Base-by-base conservation (phyloP, 176 grass and related monocot genomes). In the Carex parvula region DNA sequence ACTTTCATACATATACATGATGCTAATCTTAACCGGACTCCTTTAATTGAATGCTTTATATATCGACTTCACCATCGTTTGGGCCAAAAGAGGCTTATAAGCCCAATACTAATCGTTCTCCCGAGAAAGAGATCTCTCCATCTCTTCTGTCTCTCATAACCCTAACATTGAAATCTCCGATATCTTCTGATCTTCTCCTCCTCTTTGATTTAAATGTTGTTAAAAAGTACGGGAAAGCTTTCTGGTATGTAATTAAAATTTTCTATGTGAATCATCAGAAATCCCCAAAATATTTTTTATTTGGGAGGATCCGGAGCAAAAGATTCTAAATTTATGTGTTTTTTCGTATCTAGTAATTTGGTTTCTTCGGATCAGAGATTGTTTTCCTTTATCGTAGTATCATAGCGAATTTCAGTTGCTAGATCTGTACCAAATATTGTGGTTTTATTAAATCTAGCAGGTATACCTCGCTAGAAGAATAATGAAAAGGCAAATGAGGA, bases 401-500 rank as follows among this genome's bases (percentile, higher is more conserved):
- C 16, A 20, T 12, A 48, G 60, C 20, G 7, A 62, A 22, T 22
- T 11, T 24, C 18, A 62, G n/a, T 24, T 9, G 60, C 20, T 62
- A 10, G 2, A 62, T 62, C 60, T 62, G 60, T 62, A 22, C 60
- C 41, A 52, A n/a, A 9, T 20, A 52, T 26, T 52, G 15, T 14
- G 4, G 15, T 52, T 52, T 52, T 52, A 18, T 70, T 67, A 59
- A 21, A 21, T 42, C 14, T 41, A 39, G 6, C 6, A 8, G 12
- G 5, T 30, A 64, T 64, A 6, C 15, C 32, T 67, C 5, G 26
- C 11, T 37, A 46, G 37, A 4, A 20, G 68, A 71, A 74, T 24
- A 74, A 74, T 74, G 21, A 44, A 73, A 52, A 16, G 20, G 44
- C 42, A 77, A 17, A 50, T 55, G 72, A 56, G 53, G 72, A 77